phyloP scores from a whole-genome alignment of 2,329 filamentous ascomycete genomes.

The Penicillium frequentans region DNA sequence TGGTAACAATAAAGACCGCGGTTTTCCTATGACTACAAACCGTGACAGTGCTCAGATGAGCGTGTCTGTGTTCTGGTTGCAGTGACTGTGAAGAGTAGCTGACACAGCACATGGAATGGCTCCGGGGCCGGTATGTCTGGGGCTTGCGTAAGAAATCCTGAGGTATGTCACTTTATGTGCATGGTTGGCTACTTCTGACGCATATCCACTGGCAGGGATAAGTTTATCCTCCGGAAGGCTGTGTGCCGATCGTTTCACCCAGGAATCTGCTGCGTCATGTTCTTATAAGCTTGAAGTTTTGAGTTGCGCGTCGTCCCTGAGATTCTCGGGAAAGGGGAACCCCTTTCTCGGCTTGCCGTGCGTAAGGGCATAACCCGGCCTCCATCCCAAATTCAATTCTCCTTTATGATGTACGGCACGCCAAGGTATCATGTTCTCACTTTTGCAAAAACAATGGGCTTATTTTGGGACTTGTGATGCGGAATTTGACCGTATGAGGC shows the following conservation, averaged over 20 bases:
- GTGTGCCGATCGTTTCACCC: not conserved
- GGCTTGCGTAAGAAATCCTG: slow-evolving; percentile 1
- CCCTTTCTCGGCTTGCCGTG: slow-evolving; percentile 4
- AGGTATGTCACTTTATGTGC: not conserved
- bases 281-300: not conserved
- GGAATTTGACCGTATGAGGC: not conserved
- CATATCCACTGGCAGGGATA: not conserved
- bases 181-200: not conserved
- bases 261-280: slow-evolving; percentile 2
- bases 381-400: not conserved
- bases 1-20: not conserved
- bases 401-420: not conserved
- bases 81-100: not conserved
- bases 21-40: not conserved
- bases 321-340: not conserved
- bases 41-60: not conserved
- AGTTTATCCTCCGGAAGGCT: not conserved
- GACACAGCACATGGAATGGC: not conserved
- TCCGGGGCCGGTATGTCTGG: not conserved
- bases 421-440: not conserved
- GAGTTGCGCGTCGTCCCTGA: not conserved
- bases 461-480: not conserved
- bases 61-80: not conserved
- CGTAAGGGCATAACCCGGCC: not conserved
- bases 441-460: not conserved